Conservation (phyloP, 2,329 filamentous ascomycete genomes). For the Colletotrichum nymphaeae region DNA sequence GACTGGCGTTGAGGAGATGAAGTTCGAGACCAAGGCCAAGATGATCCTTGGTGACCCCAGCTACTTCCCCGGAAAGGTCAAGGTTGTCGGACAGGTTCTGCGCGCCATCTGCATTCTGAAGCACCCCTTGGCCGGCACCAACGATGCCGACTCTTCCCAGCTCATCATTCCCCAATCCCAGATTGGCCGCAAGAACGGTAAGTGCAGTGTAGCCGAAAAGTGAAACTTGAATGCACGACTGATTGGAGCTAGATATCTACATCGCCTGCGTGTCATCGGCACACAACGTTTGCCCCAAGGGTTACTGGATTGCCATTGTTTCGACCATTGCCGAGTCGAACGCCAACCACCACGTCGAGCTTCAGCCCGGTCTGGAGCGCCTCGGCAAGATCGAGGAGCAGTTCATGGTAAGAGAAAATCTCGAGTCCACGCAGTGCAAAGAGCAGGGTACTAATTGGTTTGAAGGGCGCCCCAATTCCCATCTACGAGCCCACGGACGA, state of each 20-base stretch:
- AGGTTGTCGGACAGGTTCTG: conserved; percentile 88
- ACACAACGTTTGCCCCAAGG: conserved; percentile 98
- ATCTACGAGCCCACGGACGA: conserved; percentile 91
- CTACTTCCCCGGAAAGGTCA: conserved; percentile 93
- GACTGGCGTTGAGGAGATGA: conserved; percentile 90
- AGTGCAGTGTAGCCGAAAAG: conserved; percentile 40
- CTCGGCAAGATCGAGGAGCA: conserved; percentile 96
- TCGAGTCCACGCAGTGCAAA: background rate
- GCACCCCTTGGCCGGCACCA: conserved; percentile 91
- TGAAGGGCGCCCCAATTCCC: conserved; percentile 84
- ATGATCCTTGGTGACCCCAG: conserved; percentile 96
- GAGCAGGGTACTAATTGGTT: background rate
- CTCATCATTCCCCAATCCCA: conserved; percentile 98
- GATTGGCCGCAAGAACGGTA: conserved; percentile 95
- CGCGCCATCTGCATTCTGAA: conserved; percentile 98
- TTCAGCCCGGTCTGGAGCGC: conserved; percentile 90
- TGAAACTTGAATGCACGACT: conserved; percentile 20
- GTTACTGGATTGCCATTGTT: conserved; percentile 98
- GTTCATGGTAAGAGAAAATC: conserved; percentile 77
- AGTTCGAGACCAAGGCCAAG: conserved; percentile 95
- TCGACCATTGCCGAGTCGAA: conserved; percentile 94
- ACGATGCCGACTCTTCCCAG: conserved; percentile 89
- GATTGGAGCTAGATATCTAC: conserved; percentile 81
- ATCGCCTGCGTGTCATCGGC: conserved; percentile 94
- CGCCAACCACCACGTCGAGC: conserved; percentile 95